A percentile compares a stretch with the other conserved stretches of the same genome.
Conservation (phyloP, 805 yeast genomes). For the Wickerhamiella spandovensis region DNA sequence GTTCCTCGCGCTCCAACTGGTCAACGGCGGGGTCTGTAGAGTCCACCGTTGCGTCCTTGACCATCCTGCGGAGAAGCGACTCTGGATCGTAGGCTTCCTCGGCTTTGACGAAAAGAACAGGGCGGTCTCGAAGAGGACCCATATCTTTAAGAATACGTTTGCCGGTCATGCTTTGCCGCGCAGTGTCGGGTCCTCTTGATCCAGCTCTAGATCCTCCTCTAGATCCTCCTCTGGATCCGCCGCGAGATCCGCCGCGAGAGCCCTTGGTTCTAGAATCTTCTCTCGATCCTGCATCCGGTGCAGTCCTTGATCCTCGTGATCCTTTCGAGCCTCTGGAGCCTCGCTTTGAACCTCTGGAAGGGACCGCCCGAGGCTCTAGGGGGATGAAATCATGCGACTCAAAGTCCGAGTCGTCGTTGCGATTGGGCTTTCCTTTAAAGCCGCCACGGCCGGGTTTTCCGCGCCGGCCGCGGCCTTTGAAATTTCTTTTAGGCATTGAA, state of each 20-base stretch:
- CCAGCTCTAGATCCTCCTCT: not conserved
- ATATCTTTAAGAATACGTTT: not conserved
- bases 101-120: conserved; percentile 11
- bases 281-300: too few relatives aligned
- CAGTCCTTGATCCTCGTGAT: too few relatives aligned
- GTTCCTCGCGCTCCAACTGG: not conserved
- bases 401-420: not conserved
- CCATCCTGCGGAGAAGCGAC: not conserved
- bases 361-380: not conserved
- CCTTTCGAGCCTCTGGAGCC: not conserved
- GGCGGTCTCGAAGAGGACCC: conserved; percentile 7
- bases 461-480: not conserved
- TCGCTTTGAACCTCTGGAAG: too few relatives aligned
- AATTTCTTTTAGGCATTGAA: not conserved
- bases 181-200: not conserved
- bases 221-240: not conserved
- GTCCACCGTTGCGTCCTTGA: not conserved
- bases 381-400: not conserved
- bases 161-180: not conserved
- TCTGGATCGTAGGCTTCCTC: not conserved
- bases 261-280: too few relatives aligned
- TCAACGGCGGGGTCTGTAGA: conserved; percentile 4
- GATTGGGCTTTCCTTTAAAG: not conserved
- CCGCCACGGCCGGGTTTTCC: not conserved
- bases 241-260: too few relatives aligned